Percentiles rank a stretch among this genome's conserved stretches.
Conservation (phyloP, 345 rosid species). For the Eucalyptus brandiana region DNA sequence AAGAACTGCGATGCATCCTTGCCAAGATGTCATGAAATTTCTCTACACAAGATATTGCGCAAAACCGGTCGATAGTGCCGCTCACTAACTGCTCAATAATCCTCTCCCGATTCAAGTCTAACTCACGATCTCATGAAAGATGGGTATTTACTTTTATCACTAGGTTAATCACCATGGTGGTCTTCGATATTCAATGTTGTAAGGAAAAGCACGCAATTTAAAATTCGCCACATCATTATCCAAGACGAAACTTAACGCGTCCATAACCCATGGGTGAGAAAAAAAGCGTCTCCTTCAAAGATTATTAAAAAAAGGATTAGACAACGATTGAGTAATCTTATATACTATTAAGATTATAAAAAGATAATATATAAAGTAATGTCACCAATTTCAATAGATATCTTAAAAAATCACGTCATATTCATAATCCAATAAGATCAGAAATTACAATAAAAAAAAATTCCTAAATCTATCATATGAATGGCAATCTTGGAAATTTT, state of each 20-base stretch:
- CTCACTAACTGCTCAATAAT: no score
- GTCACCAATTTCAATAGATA: background rate
- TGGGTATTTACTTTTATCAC: background rate
- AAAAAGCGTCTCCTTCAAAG: background rate
- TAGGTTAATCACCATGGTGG: background rate
- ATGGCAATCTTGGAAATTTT: background rate
- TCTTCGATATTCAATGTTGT: background rate
- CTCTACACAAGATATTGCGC: background rate
- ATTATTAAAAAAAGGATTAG: background rate
- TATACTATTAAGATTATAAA: background rate
- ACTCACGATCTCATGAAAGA: background rate
- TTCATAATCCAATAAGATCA: background rate
- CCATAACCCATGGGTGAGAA: background rate
- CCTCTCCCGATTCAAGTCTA: background rate
- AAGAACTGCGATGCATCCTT: rapidly evolving
- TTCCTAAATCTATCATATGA: rapidly evolving
- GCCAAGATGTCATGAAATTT: background rate
- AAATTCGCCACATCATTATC: background rate
- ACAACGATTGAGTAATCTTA: background rate
- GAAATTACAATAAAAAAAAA: background rate
- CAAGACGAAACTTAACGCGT: background rate
- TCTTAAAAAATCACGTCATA: background rate
- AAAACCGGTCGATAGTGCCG: background rate
- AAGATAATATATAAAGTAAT: background rate
- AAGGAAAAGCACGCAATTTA: background rate